Percentiles rank a stretch among this genome's conserved stretches.
phyloP scores from a whole-genome alignment of 306 rosid genomes.

The Quercus suber region DNA sequence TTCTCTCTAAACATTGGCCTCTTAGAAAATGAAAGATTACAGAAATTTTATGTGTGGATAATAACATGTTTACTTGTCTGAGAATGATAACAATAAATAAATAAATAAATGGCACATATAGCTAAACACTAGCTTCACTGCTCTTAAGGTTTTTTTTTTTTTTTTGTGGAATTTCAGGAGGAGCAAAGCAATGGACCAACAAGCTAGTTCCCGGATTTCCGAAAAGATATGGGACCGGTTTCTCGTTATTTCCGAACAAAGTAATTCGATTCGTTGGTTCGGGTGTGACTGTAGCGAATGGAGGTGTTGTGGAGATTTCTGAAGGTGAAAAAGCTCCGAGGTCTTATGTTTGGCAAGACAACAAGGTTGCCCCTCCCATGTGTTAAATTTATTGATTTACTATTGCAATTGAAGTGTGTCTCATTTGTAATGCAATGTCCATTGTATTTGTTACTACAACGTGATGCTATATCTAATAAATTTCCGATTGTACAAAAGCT shows the following conservation, averaged over 20 bases:
- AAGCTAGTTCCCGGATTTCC: slow-evolving; percentile 31
- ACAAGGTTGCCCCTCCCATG: slow-evolving; percentile 40
- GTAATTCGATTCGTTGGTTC: slow-evolving; percentile 41
- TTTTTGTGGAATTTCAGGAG: slow-evolving; percentile 29
- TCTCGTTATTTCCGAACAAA: slow-evolving; percentile 27
- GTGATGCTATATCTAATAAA: too few species aligned
- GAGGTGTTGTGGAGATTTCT: slow-evolving; percentile 42
- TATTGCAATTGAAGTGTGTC: background rate
- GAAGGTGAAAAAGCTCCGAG: slow-evolving; percentile 40
- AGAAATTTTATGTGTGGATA: background rate
- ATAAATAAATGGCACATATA: too few species aligned
- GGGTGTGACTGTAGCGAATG: slow-evolving; percentile 25
- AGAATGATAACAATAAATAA: too few species aligned
- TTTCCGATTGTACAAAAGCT: too few species aligned
- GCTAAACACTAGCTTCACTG: too few species aligned
- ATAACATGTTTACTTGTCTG: background rate
- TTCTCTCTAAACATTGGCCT: background rate
- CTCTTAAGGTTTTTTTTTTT: too few species aligned
- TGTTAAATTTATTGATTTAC: background rate
- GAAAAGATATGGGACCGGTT: slow-evolving; percentile 26
- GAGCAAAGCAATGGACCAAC: slow-evolving; percentile 38
- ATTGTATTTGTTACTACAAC: too few species aligned
- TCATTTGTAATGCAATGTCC: too few species aligned
- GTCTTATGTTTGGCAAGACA: slow-evolving; percentile 64
- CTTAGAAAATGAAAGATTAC: background rate